Evolutionary conservation across 805 yeast species (phyloP), one percentile per base, ranked within the genome.

Genomic region (Naumovozyma baii): DNA sequence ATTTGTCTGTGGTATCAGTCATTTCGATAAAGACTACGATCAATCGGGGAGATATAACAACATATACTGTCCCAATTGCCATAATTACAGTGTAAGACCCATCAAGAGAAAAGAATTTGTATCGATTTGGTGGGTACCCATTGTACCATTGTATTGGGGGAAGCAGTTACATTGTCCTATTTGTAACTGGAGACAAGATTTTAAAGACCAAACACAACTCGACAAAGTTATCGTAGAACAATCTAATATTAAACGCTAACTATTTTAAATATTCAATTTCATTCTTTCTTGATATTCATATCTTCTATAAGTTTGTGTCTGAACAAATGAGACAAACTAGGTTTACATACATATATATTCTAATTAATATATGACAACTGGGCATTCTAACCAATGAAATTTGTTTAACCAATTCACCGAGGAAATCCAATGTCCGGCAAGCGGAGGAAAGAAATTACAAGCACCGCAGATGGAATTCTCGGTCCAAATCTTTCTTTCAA

Each of bases 51-150:
- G 48, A 25, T 49, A 52, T 36, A 41, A 45, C 18, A 42, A 52
- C 4, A 37, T 63, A 14, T 69, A 67, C 43, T 77, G 83, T 50
- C 76, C 78, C 15, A 68, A 73, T 43, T 77, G 83, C 46, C 79
- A 75, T 49, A 77, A 77, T 51, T 64, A 65, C 41, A 63, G 74
- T 19, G 82, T 74, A 3, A 55, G 61, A 38, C 75, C 80, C 0
- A 62, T 74, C 8, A 69, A 74, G 44, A 63, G 76, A 34, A 69
- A 68, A 46, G 73, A 75, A 48, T 72, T 74, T 51, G 64, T 77
- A 29, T 65, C 78, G 0, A 38, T 75, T 8, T 75, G 73, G 64
- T 74, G 72, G 48, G 59, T 75, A 20, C 81, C 81, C 1, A 49
- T 75, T 12, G 46, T 75, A 3, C 81, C 81, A 3, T 55, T 74